Base-by-base conservation (phyloP, 768 basidiomycete genomes). In the Boletus patriciae region DNA sequence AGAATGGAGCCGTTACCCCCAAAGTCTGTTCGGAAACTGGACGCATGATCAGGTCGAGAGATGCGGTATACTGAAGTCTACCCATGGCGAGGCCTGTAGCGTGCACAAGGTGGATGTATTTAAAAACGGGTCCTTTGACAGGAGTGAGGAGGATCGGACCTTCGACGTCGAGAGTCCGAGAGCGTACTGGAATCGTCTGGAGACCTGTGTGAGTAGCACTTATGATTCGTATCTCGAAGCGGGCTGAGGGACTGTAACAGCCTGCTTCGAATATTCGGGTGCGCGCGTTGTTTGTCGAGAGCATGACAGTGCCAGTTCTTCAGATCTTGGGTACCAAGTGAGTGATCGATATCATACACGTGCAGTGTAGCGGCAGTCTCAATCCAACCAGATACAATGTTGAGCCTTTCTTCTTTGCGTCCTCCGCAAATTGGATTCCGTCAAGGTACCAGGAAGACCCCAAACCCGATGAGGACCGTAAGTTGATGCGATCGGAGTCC, bases 361-460 rank as follows among this genome's bases (percentile, higher is more conserved):
- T 5, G 25, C 18, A 29, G 11, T 21, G 6, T 23, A n/a, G 25
- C 21, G 23, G n/a, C 6, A 6, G 11, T 37, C 52, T 63, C 46
- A 56, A 44, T 25, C 15, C n/a, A 10, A 15, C 9, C 25, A 74
- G 84, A 63, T 84, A 80, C 57, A 77, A 78, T 53, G 76, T 86
- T 40, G 85, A 86, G 57, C 85, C 85, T 1, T 85, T 86, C 70
- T 86, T 82, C 64, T 86, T 85, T 62, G 81, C 83, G 0, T 85
- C 84, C 2, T 81, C 84, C 0, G 65, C 79, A 15, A 85, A 83
- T 59, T 86, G 84, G 84, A 88, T 86, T 46, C 86, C 86, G 0
- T 83, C 83, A 1, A 80, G 84, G 51, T 88, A 81, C 42, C 78
- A 85, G 58, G 84, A 85, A 62, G 80, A 80, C 41, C 67, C 78